A percentile compares a stretch with the other conserved stretches of the same genome.
These are phyloP conservation scores for Microbotryomycetes sp. DNA, from an alignment of 1,284 basidiomycete genomes.

Conservation along the genomic window DNA sequence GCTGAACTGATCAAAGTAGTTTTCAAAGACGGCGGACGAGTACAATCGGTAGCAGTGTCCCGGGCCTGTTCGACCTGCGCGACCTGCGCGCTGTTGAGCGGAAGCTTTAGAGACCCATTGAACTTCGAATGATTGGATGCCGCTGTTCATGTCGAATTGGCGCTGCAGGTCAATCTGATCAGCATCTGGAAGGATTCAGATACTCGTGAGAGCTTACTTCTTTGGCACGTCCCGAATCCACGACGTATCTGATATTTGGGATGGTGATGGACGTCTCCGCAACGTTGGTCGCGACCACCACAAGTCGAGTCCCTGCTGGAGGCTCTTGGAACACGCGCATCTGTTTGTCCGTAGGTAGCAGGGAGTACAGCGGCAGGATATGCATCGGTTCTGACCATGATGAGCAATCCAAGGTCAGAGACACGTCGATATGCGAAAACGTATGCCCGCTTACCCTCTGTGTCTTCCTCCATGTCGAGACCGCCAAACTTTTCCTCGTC, in stretches of 20 bases:
- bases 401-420: neutral
- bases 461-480: constrained; percentile 52
- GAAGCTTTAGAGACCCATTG: constrained; percentile 70
- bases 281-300: constrained; percentile 68
- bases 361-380: constrained; percentile 64
- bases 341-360: constrained; percentile 63
- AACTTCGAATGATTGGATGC: constrained; percentile 64
- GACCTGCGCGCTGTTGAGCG: constrained; percentile 62
- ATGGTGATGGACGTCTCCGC: constrained; percentile 74
- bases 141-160: constrained; percentile 54
- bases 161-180: constrained; percentile 39
- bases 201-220: constrained; percentile 55
- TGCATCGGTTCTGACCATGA: constrained; percentile 53
- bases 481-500: constrained; percentile 46
- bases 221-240: constrained; percentile 68
- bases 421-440: neutral
- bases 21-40: constrained; percentile 72
- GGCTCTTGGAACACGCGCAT: constrained; percentile 64
- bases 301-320: constrained; percentile 56
- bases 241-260: constrained; percentile 65
- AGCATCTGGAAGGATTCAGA: neutral
- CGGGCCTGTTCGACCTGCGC: constrained; percentile 68
- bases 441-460: constrained; percentile 49
- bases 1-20: constrained; percentile 80
- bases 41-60: constrained; percentile 73